Base-by-base conservation (phyloP, 2,329 filamentous ascomycete genomes). In the Bipolaris bicolor region DNA sequence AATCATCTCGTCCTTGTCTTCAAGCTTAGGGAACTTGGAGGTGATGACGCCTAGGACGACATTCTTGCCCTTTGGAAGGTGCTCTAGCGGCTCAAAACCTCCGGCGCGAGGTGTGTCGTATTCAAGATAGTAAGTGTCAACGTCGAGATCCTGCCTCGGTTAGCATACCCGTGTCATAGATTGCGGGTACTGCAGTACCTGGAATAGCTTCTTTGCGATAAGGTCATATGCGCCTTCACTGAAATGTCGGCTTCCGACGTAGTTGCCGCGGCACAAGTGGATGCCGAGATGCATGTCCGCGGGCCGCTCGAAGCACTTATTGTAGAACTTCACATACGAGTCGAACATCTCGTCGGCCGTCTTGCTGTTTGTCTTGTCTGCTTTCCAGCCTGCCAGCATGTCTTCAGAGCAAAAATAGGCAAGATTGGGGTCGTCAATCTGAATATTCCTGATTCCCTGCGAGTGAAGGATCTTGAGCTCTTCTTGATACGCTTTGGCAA, bases 241-340 rank as follows among this genome's bases (percentile, higher is more conserved):
- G 65, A 81, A 81, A 55, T 82, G 79, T 40, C 76, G 73, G 57
- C 75, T 78, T 52, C 78, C 78, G 29, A 81, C 73, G 55, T 80
- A 82, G 66, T 82, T 82, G 11, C 80, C 79, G 52, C 79, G 71
- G 82, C 90, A 92, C 49, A 92, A 80, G 71, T 93, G 90, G 15
- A 93, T 87, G 44, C 90, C 90, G 2, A 90, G 83, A 75, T 92
- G 89, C 81, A 92, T 85, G 70, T 92, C 89, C 2, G 80, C 73
- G 0, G 89, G 88, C 0, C 86, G 78, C 66, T 74, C 79, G 69
- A 91, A 82, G 68, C 83, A 86, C 74, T 90, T 87, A 73, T 92
- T 92, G 81, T 92, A 92, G 63, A 91, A 85, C 60, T 83, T 81
- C 73, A 93, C 89, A 77, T 93, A 93, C 26, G 88, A 85, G 65